These are phyloP conservation scores for Ulota crispa DNA, from an alignment of 225 moss, liverwort and hornwort genomes.

Conservation along the genomic window DNA sequence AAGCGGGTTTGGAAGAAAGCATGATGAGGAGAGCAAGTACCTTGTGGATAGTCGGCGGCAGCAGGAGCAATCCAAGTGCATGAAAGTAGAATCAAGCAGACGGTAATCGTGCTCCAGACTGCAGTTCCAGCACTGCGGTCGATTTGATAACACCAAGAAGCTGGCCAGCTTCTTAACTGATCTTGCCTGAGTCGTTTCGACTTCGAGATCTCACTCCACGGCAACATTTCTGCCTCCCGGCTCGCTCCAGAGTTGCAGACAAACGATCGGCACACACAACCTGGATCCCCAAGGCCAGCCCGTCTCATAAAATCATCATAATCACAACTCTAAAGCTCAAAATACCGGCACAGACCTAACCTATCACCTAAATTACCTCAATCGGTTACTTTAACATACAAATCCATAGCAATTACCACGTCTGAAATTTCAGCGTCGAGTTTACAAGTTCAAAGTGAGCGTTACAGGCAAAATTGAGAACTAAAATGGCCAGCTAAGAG, in stretches of 20 bases:
- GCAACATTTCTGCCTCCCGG: conserved; percentile 24
- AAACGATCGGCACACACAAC: conserved; percentile 1
- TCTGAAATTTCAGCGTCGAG: neutral
- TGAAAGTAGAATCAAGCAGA: conserved; percentile 20
- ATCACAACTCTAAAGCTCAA: neutral
- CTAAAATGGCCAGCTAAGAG: neutral
- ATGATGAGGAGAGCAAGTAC: conserved; percentile 10
- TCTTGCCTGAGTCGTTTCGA: neutral
- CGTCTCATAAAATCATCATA: neutral
- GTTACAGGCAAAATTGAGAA: neutral
- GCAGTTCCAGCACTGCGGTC: neutral
- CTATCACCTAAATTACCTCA: neutral
- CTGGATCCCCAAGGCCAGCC: neutral
- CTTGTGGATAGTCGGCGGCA: conserved; percentile 21
- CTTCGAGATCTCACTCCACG: neutral
- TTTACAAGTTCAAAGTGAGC: neutral
- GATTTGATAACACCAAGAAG: neutral
- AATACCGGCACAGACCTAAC: conserved; percentile 2
- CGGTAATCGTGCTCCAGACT: conserved; percentile 7
- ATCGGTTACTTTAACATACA: neutral
- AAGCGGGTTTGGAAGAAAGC: neutral
- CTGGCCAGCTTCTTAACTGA: neutral
- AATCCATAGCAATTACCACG: neutral
- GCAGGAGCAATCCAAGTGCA: conserved; percentile 24
- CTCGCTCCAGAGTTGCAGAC: neutral